Base-by-base conservation (phyloP, 805 yeast genomes). In the Ogataea salicorniae region DNA sequence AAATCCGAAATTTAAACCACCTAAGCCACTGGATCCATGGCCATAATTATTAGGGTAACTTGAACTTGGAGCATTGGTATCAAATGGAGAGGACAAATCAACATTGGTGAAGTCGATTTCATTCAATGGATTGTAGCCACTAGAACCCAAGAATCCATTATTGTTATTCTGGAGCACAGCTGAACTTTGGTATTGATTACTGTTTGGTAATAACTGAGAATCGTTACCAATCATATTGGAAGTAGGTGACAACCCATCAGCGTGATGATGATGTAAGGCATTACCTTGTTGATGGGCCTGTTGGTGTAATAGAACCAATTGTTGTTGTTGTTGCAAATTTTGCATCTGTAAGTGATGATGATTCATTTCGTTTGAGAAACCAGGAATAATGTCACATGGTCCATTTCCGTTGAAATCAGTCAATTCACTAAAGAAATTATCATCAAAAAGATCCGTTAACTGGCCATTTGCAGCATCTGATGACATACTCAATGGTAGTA, bases 51-150 rank as follows among this genome's bases (percentile, higher is more conserved):
- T 43, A 7, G 33, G 16, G 11, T n/a, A 43, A 11, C 46, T 38
- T n/a, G 16, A 22, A 22, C 48, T 51, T 34, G 53, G 46, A 7
- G 29, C 36, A 26, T 53, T 53, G 41, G 47, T 52, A 14, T 55
- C 64, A 35, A 60, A 54, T 46, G 58, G 60, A 16, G 62, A 51
- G 37, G 55, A 60, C 33, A 66, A 43, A 52, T 68, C 71, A 36
- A 63, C 72, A 48, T 67, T 67, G 7, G 72, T 68, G 48, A 67
- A 68, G 52, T 68, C 72, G 41, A 68, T 67, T 53, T 68, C 72
- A 43, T 67, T 65, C 18, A 66, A 49, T 8, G 69, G 63, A 43
- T 65, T 65, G 50, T 61, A 65, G 31, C 31, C 31, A 41, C 39
- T 22, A 34, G 39, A 39, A 4, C 46, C 39, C 39, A 35, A 31